Percentiles rank a stretch among this genome's conserved stretches.
Conservation (phyloP, 1,284 basidiomycete species). For the Melampsora americana region DNA sequence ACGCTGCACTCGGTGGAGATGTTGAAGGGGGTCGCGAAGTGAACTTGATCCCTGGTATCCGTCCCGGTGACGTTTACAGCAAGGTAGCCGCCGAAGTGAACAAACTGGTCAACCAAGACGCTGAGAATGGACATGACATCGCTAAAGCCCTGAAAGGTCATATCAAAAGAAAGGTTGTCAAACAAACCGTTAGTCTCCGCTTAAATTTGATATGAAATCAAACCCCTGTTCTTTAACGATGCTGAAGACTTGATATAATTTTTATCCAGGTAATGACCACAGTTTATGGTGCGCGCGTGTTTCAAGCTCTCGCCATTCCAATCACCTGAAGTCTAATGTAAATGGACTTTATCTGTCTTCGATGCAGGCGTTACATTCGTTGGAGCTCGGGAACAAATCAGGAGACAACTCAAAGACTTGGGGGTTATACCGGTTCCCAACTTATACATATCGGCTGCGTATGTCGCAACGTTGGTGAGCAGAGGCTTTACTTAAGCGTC, state of each 20-base stretch:
- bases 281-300: slow-evolving; percentile 75
- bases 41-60: slow-evolving; percentile 79
- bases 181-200: slow-evolving; percentile 73
- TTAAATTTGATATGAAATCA: not conserved
- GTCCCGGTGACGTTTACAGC: slow-evolving; percentile 93
- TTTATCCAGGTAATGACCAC: slow-evolving; percentile 85
- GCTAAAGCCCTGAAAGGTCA: slow-evolving; percentile 73
- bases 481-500: slow-evolving; percentile 5
- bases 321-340: not conserved
- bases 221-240: not conserved
- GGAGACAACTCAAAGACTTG: slow-evolving; percentile 76
- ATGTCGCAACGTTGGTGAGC: slow-evolving; percentile 72
- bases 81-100: slow-evolving; percentile 84
- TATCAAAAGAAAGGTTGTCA: slow-evolving; percentile 89
- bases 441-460: slow-evolving; percentile 72
- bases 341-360: not conserved
- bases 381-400: slow-evolving; percentile 92
- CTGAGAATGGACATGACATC: slow-evolving; percentile 59
- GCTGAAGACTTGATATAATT: not conserved
- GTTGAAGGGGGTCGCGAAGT: slow-evolving; percentile 83
- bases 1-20: slow-evolving; percentile 95
- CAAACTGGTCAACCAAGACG: slow-evolving; percentile 54
- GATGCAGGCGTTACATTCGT: slow-evolving; percentile 72
- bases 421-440: slow-evolving; percentile 71
- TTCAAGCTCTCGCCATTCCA: too few relatives aligned